These are phyloP conservation scores for Coemansia asiatica DNA, from an alignment of 192 early-diverging fungal species.

Conservation along the genomic window DNA sequence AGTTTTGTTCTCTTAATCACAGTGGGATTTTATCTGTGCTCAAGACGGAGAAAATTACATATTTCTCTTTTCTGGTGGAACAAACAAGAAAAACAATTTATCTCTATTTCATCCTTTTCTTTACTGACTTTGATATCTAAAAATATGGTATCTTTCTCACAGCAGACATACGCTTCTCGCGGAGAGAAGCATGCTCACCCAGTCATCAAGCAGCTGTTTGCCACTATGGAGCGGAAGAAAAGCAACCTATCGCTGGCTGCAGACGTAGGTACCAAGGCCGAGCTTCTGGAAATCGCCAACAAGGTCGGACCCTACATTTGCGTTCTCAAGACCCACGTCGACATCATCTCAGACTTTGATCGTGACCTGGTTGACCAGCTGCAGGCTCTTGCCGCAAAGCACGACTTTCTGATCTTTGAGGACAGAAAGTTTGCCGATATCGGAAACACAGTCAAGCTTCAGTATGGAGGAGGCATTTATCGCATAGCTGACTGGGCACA, in stretches of 20 bases:
- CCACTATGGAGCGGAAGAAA: conserved; percentile 85
- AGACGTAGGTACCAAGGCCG: conserved; percentile 85
- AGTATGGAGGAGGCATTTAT: conserved; percentile 91
- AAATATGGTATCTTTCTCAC: conserved; percentile 45
- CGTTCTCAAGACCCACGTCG: conserved; percentile 96
- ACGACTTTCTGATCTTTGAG: conserved; percentile 97
- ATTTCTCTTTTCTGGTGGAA: no score
- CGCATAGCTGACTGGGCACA: conserved; percentile 93
- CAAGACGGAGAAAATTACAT: no score
- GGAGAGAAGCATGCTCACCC: conserved; percentile 70
- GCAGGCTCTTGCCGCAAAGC: conserved; percentile 71
- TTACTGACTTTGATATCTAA: not conserved
- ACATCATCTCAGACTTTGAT: conserved; percentile 94
- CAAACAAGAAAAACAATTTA: no score
- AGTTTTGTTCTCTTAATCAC: no score
- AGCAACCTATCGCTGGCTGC: conserved; percentile 88
- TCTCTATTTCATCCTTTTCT: no score
- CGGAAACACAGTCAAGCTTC: conserved; percentile 95
- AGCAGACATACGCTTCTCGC: conserved; percentile 65
- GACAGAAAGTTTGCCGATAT: conserved; percentile 99
- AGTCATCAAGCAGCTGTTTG: conserved; percentile 71
- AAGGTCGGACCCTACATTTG: conserved; percentile 92
- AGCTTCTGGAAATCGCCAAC: conserved; percentile 86
- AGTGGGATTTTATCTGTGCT: no score
- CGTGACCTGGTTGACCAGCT: conserved; percentile 74